Base-by-base conservation (phyloP, 2,329 filamentous ascomycete species). In the Botrytis tulipae region DNA sequence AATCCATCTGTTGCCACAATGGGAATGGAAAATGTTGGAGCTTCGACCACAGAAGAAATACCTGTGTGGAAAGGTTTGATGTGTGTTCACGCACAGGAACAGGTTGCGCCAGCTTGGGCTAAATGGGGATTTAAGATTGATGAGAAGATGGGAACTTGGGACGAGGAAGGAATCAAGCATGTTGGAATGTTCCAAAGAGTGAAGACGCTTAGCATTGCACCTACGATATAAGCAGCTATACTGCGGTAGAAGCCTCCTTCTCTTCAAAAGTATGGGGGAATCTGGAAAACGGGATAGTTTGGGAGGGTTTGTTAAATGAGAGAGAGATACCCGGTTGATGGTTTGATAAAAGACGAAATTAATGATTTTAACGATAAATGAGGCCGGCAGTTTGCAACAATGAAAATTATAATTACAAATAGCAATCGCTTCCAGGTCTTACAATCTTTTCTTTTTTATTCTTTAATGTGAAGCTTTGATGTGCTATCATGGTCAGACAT, bases 121-220 rank as follows among this genome's bases (percentile, higher is more conserved):
- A 87, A 86, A 79, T 87, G 91, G 82, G 94, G 94, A 0, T 98
- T 98, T 81, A 83, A 85, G 74, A 84, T 88, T 10, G 95, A 98
- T 82, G 86, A 92, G 79, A 85, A 83, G 8, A 89, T 95, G 88
- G 93, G 93, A 1, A 86, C 82, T 42, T 98, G 95, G 94, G 85
- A 87, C 76, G 95, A 98, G 82, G 94, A 97, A 79, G 93, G 92
- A 7, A 95, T 97, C 71, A 85, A 88, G 77, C 94, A 97, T 84
- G 87, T 97, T 32, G 95, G 93, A 74, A 97, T 98, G 94, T 97
- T 88, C 76, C 78, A 82, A 75, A 83, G 88, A 48, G 74, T 90
- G 37, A 69, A 69, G 22, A 69, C n/a, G 54, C 54, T 73, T 16
- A 79, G 84, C 12, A 76, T 84, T 69, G 65, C 73, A 42, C 71